A percentile compares a stretch with the other conserved stretches of the same genome.
Conservation (phyloP, 768 basidiomycete genomes). For the Suillus tomentosus region DNA sequence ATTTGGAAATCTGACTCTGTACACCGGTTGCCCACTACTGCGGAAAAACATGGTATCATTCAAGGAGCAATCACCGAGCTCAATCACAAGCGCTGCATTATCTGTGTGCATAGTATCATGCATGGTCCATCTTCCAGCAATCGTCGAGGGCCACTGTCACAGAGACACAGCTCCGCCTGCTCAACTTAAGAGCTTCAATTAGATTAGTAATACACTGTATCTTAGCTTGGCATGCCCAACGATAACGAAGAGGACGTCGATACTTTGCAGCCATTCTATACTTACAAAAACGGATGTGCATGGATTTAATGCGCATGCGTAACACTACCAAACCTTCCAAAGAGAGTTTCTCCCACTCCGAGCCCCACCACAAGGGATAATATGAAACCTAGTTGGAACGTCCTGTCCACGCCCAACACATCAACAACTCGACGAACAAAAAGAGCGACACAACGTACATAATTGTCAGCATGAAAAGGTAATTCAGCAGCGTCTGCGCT, state of each 20-base stretch:
- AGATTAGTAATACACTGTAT: neutral
- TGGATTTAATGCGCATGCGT: slow-evolving; percentile 14
- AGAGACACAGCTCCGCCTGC: no score
- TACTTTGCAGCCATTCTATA: neutral
- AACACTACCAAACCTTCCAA: slow-evolving; percentile 47
- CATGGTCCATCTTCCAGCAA: no score
- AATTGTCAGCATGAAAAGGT: slow-evolving; percentile 73
- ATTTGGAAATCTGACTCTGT: no score
- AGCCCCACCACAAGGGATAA: slow-evolving; percentile 58
- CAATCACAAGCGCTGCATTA: no score
- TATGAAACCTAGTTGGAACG: slow-evolving; percentile 63
- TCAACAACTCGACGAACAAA: slow-evolving; percentile 4
- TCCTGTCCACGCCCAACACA: slow-evolving; percentile 45
- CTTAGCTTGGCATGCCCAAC: neutral
- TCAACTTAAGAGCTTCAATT: no score
- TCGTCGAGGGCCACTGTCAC: no score
- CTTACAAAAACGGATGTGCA: neutral
- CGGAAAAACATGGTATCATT: no score
- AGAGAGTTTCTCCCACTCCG: slow-evolving; percentile 66
- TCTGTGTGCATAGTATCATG: no score
- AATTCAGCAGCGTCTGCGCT: slow-evolving; percentile 53
- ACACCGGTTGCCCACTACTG: no score
- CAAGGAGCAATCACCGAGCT: no score
- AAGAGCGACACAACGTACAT: slow-evolving; percentile 46
- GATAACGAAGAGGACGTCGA: neutral